Percentiles rank a stretch among this genome's conserved stretches.
phyloP scores from a whole-genome alignment of 2,329 filamentous ascomycete species.

The Fusarium verrucosum region DNA sequence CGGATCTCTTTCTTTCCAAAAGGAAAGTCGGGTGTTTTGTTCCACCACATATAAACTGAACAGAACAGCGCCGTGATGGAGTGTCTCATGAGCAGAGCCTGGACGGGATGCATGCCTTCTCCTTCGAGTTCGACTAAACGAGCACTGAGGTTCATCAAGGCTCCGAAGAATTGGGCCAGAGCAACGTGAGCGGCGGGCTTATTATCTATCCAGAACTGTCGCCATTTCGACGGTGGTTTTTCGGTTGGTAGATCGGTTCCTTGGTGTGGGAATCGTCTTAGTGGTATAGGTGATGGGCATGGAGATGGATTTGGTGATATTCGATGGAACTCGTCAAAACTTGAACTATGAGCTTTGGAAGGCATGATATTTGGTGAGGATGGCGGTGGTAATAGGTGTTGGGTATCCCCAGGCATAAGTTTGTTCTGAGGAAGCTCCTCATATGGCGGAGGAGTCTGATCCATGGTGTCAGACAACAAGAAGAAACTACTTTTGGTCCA shows the following conservation, averaged over 20 bases:
- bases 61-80: slow-evolving; percentile 74
- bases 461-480: slow-evolving; percentile 19
- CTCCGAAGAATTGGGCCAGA: slow-evolving; percentile 80
- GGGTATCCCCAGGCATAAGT: slow-evolving; percentile 11
- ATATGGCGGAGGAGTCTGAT: slow-evolving; percentile 30
- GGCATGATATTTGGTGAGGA: slow-evolving; percentile 16
- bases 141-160: slow-evolving; percentile 85
- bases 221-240: slow-evolving; percentile 38
- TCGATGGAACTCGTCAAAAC: slow-evolving; percentile 36
- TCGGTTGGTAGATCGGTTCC: slow-evolving; percentile 7
- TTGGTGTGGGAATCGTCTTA: slow-evolving; percentile 18
- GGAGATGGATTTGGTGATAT: slow-evolving; percentile 40
- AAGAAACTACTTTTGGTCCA: background rate
- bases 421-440: slow-evolving; percentile 33
- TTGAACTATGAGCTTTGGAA: slow-evolving; percentile 28
- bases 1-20: slow-evolving; percentile 74
- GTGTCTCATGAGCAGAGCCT: slow-evolving; percentile 86
- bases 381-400: slow-evolving; percentile 23
- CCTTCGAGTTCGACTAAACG: slow-evolving; percentile 77
- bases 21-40: slow-evolving; percentile 72
- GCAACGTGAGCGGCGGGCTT: slow-evolving; percentile 79
- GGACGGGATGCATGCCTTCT: slow-evolving; percentile 80
- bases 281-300: slow-evolving; percentile 38
- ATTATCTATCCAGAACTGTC: slow-evolving; percentile 68
- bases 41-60: slow-evolving; percentile 77